A percentile compares a stretch with the other conserved stretches of the same genome.
Evolutionary conservation across 768 basidiomycete species (phyloP).

Genomic region (Pulveroboletus sp.): DNA sequence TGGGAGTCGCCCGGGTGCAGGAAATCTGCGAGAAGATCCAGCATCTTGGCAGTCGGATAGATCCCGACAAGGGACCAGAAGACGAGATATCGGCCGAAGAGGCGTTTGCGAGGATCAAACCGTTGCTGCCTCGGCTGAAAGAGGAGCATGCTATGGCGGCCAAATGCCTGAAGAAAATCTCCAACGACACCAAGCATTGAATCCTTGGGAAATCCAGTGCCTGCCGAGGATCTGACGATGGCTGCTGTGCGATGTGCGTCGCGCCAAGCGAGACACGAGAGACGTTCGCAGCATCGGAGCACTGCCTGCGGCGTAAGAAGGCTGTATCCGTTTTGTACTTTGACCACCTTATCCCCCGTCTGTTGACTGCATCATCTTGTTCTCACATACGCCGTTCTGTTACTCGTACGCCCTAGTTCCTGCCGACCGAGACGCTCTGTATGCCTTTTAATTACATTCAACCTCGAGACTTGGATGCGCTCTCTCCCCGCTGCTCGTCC

Average conservation of each 20-base stretch:
- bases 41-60: slow-evolving; percentile 59
- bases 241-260: slow-evolving; percentile 12
- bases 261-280: slow-evolving; percentile 5
- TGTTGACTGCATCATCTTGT: slow-evolving; percentile 17
- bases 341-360: slow-evolving; percentile 15
- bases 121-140: slow-evolving; percentile 54
- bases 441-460: slow-evolving; percentile 25
- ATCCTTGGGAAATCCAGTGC: background rate
- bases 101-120: slow-evolving; percentile 54
- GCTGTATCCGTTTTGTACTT: slow-evolving; percentile 22
- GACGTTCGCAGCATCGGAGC: slow-evolving; percentile 14
- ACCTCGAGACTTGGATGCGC: slow-evolving; percentile 14
- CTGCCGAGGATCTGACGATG: slow-evolving; percentile 2
- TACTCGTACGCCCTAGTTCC: slow-evolving; percentile 23
- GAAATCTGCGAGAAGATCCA: slow-evolving; percentile 88
- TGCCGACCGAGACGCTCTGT: slow-evolving; percentile 17
- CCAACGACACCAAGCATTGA: slow-evolving; percentile 4
- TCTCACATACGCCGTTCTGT: slow-evolving; percentile 15
- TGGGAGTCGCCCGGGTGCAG: slow-evolving; percentile 81
- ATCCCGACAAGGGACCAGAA: slow-evolving; percentile 51
- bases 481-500: slow-evolving; percentile 1
- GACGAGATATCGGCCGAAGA: slow-evolving; percentile 43
- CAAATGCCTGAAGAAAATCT: slow-evolving; percentile 52
- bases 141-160: slow-evolving; percentile 67
- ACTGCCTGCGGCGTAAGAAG: slow-evolving; percentile 16